These are phyloP conservation scores for Umbelopsis sp. DNA, from an alignment of 192 early-diverging fungal genomes.

Conservation along the genomic window DNA sequence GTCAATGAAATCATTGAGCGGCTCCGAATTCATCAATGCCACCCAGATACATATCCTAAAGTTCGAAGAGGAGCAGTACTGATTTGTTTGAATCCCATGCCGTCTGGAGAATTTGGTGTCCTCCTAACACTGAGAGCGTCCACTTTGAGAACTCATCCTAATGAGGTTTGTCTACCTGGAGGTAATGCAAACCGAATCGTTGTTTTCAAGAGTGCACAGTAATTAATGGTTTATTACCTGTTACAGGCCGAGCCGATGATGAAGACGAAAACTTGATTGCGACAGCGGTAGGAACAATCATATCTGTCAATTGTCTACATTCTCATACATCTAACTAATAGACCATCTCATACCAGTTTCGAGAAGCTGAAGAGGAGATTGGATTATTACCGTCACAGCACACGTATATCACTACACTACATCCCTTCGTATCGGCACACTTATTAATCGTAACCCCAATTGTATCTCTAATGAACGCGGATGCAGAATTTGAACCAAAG, in stretches of 20 bases:
- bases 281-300: background rate
- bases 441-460: constrained; percentile 3
- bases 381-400: constrained; percentile 5
- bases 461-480: background rate
- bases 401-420: background rate
- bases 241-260: background rate
- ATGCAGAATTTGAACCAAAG: background rate
- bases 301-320: background rate
- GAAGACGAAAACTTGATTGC: constrained; percentile 1
- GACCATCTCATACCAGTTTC: background rate
- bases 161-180: constrained; percentile 4
- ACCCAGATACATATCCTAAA: constrained; percentile 7
- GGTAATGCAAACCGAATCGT: background rate
- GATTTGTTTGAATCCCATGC: background rate
- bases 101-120: background rate
- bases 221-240: background rate
- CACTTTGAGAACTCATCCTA: background rate
- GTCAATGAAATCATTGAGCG: background rate
- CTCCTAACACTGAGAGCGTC: background rate
- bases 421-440: background rate
- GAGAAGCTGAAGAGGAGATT: constrained; percentile 13
- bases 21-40: background rate
- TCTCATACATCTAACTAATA: background rate
- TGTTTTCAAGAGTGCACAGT: no score
- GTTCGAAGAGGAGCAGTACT: background rate